Evolutionary conservation across 345 rosid species (phyloP), one percentile per base, ranked within the genome.

Genomic region (Theobroma cacao): DNA sequence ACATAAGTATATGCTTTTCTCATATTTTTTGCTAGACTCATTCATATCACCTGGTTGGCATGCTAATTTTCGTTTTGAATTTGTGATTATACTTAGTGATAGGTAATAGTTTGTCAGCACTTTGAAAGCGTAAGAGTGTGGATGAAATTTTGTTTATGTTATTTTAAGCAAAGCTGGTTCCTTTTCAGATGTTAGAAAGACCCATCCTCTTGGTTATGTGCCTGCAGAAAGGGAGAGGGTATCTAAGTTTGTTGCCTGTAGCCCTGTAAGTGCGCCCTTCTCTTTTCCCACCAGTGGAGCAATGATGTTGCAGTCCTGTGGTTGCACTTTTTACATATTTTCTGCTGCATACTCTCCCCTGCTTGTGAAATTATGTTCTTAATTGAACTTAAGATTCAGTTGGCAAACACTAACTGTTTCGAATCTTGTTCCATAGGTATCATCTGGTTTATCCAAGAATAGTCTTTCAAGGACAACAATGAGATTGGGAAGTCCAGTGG

Each of bases 161-260:
- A 13, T 48, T 36, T 31, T 45, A 76, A 48, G 36, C 36, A 11
- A 76, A 48, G 14, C 41, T 82, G 72, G 30, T 75, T 78, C 53
- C 24, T 80, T 79, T 78, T 65, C 88, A 93, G 98, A 88, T 87
- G 69, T 81, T 81, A 60, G 82, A 80, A 87, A 84, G 84, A 28
- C 59, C 62, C 61, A 0, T 50, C 78, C 56, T 77, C 77, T 81
- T 75, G 73, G 73, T 62, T 65, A 55, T 72, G 60, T 38, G 58
- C 70, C 82, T 22, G 77, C 77, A 4, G 88, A 79, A 75, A 81
- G 78, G 61, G 85, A 82, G 79, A 87, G 75, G 72, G 18, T 83
- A 60, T 85, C 77, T 15, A 83, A 81, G 68, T 75, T 81, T 72
- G 61, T 83, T 65, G 45, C 78, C 22, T 33, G 75, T 60, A 76